Base-by-base conservation (phyloP, 768 basidiomycete species). In the Tylopilus vinaceipallidus region DNA sequence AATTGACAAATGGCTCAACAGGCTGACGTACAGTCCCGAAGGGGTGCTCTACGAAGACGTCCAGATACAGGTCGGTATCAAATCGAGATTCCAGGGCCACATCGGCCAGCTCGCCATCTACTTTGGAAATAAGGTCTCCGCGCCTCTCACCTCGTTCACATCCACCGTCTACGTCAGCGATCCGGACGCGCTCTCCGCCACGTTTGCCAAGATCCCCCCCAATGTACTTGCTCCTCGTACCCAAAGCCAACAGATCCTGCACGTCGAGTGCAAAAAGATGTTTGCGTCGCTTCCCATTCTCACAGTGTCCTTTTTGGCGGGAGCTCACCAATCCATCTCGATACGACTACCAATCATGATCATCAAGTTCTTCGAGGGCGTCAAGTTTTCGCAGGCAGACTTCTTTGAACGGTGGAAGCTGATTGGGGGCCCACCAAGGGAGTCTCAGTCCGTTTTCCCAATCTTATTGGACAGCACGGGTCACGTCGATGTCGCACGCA, bases 321-420 rank as follows among this genome's bases (percentile, higher is more conserved):
- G 94, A 23, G 87, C 94, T 9, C 87, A 94, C 58, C 93, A 95
- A 64, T 83, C 89, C 6, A 74, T 95, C 45, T 83, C 86, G 10
- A 70, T 98, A 49, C 82, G 84, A 41, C 75, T 99, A 22, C 97
- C 97, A 11, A 82, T 99, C 56, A 80, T 90, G 37, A 61, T 97
- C 48, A 86, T 87, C 34, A 93, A 95, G 68, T 99, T 99, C 69
- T 79, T 98, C 48, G 95, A 97, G 63, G 89, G 91, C 22, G 95
- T 98, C 56, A 87, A 84, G 60, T 80, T 99, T 29, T 83, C 81
- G 11, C 76, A 80, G 53, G 72, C 80, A 1, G 91, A 97, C 58
- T 99, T 98, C 78, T 99, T 98, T 70, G 95, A 98, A 68, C 77
- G 97, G 44, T 99, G 97, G 97, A 95, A 93, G 68, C 72, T 97